Evolutionary conservation across 1,284 basidiomycete species (phyloP).

Genomic region (Schizophyllum commune): DNA sequence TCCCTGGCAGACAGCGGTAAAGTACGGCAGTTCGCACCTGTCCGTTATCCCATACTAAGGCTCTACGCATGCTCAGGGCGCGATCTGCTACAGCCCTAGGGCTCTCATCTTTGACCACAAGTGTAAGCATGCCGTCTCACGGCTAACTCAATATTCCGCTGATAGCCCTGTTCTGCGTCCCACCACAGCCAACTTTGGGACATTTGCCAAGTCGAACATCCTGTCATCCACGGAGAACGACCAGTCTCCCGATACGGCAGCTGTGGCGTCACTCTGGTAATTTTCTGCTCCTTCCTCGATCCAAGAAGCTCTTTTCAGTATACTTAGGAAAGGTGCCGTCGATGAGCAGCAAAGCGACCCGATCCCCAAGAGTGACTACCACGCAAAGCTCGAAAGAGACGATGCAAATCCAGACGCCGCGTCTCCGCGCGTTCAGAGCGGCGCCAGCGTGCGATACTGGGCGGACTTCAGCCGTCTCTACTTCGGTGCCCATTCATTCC

Average conservation of each 20-base stretch:
- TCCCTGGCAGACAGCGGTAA: conserved; percentile 59
- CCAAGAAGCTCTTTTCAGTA: conserved; percentile 3
- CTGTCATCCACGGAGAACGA: conserved; percentile 25
- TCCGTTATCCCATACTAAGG: background rate
- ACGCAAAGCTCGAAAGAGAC: conserved; percentile 35
- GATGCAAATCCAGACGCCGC: conserved; percentile 10
- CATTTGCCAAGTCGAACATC: conserved; percentile 35
- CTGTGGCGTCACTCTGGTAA: conserved; percentile 21
- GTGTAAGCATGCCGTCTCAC: conserved; percentile 29
- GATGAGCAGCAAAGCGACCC: conserved; percentile 45
- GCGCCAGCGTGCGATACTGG: conserved; percentile 52
- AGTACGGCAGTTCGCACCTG: conserved; percentile 32
- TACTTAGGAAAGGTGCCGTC: conserved; percentile 41
- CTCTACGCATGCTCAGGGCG: conserved; percentile 31
- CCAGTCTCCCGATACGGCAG: conserved; percentile 16
- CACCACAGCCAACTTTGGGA: conserved; percentile 54
- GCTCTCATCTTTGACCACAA: conserved; percentile 60
- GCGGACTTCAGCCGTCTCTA: conserved; percentile 70
- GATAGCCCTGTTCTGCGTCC: conserved; percentile 8
- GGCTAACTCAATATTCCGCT: background rate
- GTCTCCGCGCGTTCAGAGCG: conserved; percentile 15
- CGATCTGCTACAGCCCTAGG: conserved; percentile 52
- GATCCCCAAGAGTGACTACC: conserved; percentile 49
- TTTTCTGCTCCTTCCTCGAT: conserved; percentile 11
- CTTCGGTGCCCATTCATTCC: conserved; percentile 56